phyloP scores from a whole-genome alignment of 768 basidiomycete genomes.

The Candolleomyces eurysporus region DNA sequence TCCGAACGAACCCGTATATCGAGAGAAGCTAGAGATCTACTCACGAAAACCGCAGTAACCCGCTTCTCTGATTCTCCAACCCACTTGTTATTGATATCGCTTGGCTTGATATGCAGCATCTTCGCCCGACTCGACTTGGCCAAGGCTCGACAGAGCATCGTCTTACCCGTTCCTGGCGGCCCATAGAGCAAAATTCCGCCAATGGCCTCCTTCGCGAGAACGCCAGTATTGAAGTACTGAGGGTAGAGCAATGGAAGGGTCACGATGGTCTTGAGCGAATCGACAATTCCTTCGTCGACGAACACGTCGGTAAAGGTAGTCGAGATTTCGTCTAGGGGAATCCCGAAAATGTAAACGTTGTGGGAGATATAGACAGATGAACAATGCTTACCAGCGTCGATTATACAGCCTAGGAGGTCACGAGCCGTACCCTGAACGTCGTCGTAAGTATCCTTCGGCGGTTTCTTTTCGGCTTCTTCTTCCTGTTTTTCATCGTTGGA shows the following conservation, averaged over 20 bases:
- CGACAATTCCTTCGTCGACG: slow-evolving; percentile 10
- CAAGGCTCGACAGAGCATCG: slow-evolving; percentile 52
- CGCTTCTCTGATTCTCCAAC: slow-evolving; percentile 15
- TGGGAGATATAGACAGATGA: too few relatives aligned
- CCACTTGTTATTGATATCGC: slow-evolving; percentile 14
- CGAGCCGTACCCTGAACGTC: neutral
- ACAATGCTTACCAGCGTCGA: neutral
- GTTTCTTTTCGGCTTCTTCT: neutral
- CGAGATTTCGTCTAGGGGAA: slow-evolving; percentile 5
- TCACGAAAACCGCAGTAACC: slow-evolving; percentile 16
- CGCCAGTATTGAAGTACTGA: slow-evolving; percentile 28
- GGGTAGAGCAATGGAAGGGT: slow-evolving; percentile 14
- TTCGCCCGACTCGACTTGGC: slow-evolving; percentile 24
- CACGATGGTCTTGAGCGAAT: slow-evolving; percentile 14
- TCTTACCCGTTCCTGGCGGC: slow-evolving; percentile 51
- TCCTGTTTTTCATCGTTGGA: neutral
- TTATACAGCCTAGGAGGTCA: neutral
- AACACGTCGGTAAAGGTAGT: slow-evolving; percentile 17
- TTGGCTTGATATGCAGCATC: slow-evolving; percentile 18
- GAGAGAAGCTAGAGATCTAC: neutral
- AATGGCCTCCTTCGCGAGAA: slow-evolving; percentile 55
- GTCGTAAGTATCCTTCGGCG: neutral
- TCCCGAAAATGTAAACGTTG: neutral
- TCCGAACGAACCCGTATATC: neutral
- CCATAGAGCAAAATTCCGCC: slow-evolving; percentile 57